Evolutionary conservation across 306 rosid genomes (phyloP).

Genomic region (Inga leiocalycina): DNA sequence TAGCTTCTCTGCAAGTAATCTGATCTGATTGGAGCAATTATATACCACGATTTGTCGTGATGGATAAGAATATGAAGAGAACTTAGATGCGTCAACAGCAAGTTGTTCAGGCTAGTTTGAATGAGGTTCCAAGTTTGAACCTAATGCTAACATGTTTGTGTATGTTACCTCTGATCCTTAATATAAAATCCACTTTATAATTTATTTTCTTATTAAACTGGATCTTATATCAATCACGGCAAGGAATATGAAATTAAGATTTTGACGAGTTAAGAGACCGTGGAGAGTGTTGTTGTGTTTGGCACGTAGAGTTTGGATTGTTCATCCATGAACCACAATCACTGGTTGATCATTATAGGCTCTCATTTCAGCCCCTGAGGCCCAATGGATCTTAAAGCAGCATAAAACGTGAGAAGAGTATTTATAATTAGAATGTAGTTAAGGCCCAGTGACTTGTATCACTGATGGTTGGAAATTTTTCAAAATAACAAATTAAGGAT

Average conservation of each 20-base stretch:
- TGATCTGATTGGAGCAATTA: conserved; percentile 5
- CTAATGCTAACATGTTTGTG: too few species aligned
- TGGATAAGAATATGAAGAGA: not conserved
- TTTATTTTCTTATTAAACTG: too few species aligned
- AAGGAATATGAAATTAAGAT: too few species aligned
- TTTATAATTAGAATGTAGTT: not conserved
- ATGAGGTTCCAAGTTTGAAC: too few species aligned
- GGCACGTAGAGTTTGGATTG: not conserved
- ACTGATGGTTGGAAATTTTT: not conserved
- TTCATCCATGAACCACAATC: not conserved
- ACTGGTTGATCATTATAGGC: not conserved
- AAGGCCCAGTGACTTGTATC: not conserved
- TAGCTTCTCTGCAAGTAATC: not conserved
- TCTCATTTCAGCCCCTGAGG: not conserved
- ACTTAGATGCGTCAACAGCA: too few species aligned
- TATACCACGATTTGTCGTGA: not conserved
- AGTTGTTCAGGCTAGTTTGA: too few species aligned
- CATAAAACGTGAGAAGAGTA: not conserved
- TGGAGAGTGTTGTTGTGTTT: not conserved
- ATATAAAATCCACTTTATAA: too few species aligned
- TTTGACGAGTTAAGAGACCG: not conserved
- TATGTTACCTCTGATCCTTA: too few species aligned
- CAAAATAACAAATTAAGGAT: too few species aligned
- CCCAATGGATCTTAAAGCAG: not conserved
- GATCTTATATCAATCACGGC: too few species aligned